These are phyloP conservation scores for Phlebiopsis flavidoalba DNA, from an alignment of 768 basidiomycete genomes.

Conservation along the genomic window DNA sequence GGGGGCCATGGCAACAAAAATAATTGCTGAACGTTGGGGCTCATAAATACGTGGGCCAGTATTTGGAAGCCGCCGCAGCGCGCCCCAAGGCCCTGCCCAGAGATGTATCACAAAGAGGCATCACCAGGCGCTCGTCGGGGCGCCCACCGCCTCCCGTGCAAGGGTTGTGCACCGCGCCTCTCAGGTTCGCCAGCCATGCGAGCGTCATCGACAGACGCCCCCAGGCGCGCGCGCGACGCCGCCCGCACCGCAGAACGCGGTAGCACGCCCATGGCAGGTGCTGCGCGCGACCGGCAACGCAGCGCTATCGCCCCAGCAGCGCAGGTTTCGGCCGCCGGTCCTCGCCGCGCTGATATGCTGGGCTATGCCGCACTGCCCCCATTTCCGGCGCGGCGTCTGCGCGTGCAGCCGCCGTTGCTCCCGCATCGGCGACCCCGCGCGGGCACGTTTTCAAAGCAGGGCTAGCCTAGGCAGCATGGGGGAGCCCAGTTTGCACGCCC, in stretches of 20 bases:
- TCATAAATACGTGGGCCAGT: neutral
- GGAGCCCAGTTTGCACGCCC: neutral
- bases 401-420: neutral
- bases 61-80: conserved; percentile 1
- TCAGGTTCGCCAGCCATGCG: neutral
- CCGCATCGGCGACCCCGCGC: neutral
- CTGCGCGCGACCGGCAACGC: neutral
- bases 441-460: neutral
- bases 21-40: neutral
- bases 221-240: neutral
- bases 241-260: neutral
- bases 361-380: neutral
- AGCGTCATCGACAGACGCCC: neutral
- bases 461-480: neutral
- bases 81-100: neutral
- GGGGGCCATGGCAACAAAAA: conserved; percentile 2
- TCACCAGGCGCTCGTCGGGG: too few species aligned
- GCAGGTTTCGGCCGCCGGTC: too few species aligned
- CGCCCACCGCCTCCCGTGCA: conserved; percentile 2
- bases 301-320: neutral
- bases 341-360: neutral
- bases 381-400: neutral
- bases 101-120: neutral
- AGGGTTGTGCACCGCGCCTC: neutral
- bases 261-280: neutral